Percentiles rank a stretch among this genome's conserved stretches.
These are phyloP conservation scores for Teratosphaeria pseudoeucalypti DNA, from an alignment of 2,329 filamentous ascomycete genomes.

Conservation along the genomic window DNA sequence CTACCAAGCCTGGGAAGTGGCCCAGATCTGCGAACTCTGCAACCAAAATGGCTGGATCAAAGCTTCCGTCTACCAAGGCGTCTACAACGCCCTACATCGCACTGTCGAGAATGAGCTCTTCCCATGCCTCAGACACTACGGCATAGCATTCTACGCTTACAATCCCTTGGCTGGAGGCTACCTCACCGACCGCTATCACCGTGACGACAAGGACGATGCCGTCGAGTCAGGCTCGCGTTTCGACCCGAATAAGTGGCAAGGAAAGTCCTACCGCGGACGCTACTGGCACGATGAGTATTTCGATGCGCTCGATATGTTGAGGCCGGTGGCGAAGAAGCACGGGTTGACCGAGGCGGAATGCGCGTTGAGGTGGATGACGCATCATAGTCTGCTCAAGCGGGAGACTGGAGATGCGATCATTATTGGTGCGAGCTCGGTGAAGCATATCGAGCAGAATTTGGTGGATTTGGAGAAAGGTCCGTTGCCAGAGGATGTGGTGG, in stretches of 20 bases:
- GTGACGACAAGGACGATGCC: slow-evolving; percentile 23
- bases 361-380: slow-evolving; percentile 36
- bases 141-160: slow-evolving; percentile 32
- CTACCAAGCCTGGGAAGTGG: slow-evolving; percentile 38
- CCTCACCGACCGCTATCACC: slow-evolving; percentile 30
- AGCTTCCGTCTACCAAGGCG: slow-evolving; percentile 39
- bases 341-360: slow-evolving; percentile 33
- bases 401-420: slow-evolving; percentile 29
- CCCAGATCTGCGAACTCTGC: slow-evolving; percentile 38
- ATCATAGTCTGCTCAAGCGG: slow-evolving; percentile 31
- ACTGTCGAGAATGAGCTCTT: slow-evolving; percentile 33
- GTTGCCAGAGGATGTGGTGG: slow-evolving; percentile 30
- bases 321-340: slow-evolving; percentile 29
- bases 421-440: slow-evolving; percentile 24
- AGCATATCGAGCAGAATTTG: slow-evolving; percentile 30
- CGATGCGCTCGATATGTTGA: slow-evolving; percentile 32
- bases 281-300: slow-evolving; percentile 37
- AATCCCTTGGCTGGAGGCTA: slow-evolving; percentile 38
- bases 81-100: slow-evolving; percentile 32
- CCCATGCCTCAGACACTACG: slow-evolving; percentile 33
- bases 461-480: slow-evolving; percentile 29
- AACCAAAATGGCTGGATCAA: slow-evolving; percentile 30
- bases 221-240: slow-evolving; percentile 28
- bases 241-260: slow-evolving; percentile 32
- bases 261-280: slow-evolving; percentile 25